phyloP scores from a whole-genome alignment of 306 rosid genomes.

The Sindora glabra region DNA sequence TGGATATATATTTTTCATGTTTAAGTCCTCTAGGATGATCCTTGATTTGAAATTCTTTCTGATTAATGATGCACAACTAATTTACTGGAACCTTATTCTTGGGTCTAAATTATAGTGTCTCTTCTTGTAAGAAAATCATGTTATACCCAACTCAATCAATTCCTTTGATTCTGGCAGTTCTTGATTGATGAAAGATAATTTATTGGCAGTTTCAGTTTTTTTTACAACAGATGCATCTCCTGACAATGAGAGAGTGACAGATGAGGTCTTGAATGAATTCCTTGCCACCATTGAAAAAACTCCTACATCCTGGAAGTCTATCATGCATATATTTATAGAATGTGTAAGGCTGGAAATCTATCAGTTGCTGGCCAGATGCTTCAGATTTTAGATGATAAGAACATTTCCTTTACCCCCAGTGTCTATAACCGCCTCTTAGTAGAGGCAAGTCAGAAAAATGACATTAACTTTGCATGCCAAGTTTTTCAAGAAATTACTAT shows the following conservation, averaged over 20 bases:
- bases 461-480: constrained; percentile 37
- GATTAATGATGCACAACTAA: neutral
- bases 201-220: constrained; percentile 25
- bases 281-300: constrained; percentile 28
- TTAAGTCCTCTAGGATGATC: neutral
- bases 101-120: neutral
- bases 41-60: constrained; percentile 2
- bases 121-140: constrained; percentile 6
- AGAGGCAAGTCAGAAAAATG: constrained; percentile 49
- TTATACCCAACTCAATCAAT: constrained; percentile 14
- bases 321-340: constrained; percentile 23
- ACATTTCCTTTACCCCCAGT: constrained; percentile 21
- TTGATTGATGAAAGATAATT: constrained; percentile 12
- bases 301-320: constrained; percentile 15
- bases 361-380: constrained; percentile 36
- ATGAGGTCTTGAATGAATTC: constrained; percentile 33
- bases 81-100: neutral
- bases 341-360: constrained; percentile 36
- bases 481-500: constrained; percentile 44
- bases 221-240: constrained; percentile 35
- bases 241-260: constrained; percentile 22
- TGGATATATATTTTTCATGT: neutral
- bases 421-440: constrained; percentile 35
- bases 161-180: constrained; percentile 7
- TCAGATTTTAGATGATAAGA: constrained; percentile 30